Base-by-base conservation (phyloP, 2,329 filamentous ascomycete species). In the Drechslerella stenobrocha region DNA sequence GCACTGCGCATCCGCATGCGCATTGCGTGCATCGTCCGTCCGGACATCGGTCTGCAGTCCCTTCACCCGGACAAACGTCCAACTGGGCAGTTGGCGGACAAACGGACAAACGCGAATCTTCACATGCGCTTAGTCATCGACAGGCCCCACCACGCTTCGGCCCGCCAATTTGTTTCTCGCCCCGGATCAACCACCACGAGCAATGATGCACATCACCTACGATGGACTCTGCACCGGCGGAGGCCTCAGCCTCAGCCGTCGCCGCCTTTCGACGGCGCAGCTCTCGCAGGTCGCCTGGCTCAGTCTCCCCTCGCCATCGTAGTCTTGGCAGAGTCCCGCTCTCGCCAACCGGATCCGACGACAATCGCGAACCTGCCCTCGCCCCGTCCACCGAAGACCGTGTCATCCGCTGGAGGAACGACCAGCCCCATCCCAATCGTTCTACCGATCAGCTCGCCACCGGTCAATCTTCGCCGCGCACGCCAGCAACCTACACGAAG, bases 201-300 rank as follows among this genome's bases (percentile, higher is more conserved):
- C 8, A 18, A 66, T 40, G 52, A 52, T 65, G 52, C 52, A 22
- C 47, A 20, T 13, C 15, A 6, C 20, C 9, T 13, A 47, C 5
- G 7, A 67, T 67, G 63, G 63, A 67, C 63, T 67, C 63, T 59
- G 63, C 55, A 67, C 45, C 45, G 50, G 61, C 61, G 48, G 61
- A 67, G 55, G 57, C 61, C 23, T 67, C 61, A 47, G 57, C 61
- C 23, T 67, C 61, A 47, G 63, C 18, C 26, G 37, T 45, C 13
- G 63, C 55, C 40, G 63, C 55, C 22, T 55, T 51, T 26, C 55
- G 63, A 46, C 63, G 63, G 52, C 63, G 63, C 48, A 51, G 22
- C n/a, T 47, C 24, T 22, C 45, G 50, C 44, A 51, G 45, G 44
- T 56, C 63, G 18, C 44, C 50, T 46, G 42, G 48, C 13, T 56